Percentiles rank a stretch among this genome's conserved stretches.
phyloP scores from a whole-genome alignment of 192 early-diverging fungal species.

The Cetraspora pellucida region DNA sequence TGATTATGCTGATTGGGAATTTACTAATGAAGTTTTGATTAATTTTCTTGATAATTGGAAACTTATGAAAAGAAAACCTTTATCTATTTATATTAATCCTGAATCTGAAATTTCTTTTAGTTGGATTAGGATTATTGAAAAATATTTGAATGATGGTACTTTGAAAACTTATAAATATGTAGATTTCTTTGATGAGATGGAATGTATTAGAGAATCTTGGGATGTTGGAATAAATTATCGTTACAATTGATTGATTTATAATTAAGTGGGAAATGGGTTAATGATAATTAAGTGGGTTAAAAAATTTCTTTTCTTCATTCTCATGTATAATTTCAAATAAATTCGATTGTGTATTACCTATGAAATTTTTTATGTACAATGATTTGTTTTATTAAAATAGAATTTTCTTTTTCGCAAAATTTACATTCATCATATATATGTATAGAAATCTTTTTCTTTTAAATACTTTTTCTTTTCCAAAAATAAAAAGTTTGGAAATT shows the following conservation, averaged over 20 bases:
- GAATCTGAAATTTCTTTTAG: not conserved
- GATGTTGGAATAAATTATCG: not conserved
- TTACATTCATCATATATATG: too few species aligned
- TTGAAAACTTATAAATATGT: not conserved
- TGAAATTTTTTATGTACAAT: too few species aligned
- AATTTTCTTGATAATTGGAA: not conserved
- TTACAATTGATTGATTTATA: not conserved
- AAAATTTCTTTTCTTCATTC: too few species aligned
- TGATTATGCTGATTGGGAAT: not conserved
- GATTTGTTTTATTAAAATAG: too few species aligned
- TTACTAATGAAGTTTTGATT: not conserved
- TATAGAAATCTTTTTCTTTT: too few species aligned
- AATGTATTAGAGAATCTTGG: not conserved
- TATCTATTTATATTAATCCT: not conserved
- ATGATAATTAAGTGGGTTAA: too few species aligned
- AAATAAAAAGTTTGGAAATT: too few species aligned
- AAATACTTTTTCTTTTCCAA: too few species aligned
- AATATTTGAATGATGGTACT: not conserved
- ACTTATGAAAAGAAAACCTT: not conserved
- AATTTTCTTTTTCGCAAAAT: too few species aligned
- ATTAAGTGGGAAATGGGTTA: too few species aligned
- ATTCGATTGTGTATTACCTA: too few species aligned
- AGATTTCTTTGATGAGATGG: not conserved
- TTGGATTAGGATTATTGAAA: not conserved
- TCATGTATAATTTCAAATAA: too few species aligned